phyloP scores from a whole-genome alignment of 768 basidiomycete species.

The Lactifluus hygrophoroides region DNA sequence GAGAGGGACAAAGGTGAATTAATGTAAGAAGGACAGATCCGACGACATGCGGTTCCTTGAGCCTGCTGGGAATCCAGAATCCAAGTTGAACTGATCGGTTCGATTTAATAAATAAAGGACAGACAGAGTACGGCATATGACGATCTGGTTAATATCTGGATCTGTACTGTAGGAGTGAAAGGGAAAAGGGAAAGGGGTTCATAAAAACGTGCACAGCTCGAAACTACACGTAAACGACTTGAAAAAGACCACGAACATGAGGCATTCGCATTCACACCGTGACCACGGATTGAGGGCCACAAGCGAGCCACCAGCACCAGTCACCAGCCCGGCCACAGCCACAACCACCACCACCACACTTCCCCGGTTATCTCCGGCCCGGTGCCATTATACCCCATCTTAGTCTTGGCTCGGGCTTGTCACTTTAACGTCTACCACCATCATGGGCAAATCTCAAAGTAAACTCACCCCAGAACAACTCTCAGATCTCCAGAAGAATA shows the following conservation, averaged over 20 bases:
- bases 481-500: slow-evolving; percentile 92
- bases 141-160: slow-evolving; percentile 1
- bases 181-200: slow-evolving; percentile 19
- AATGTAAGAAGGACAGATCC: slow-evolving; percentile 30
- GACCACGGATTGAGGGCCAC: too few relatives aligned
- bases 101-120: slow-evolving; percentile 23
- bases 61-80: slow-evolving; percentile 10
- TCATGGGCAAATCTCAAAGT: slow-evolving; percentile 96
- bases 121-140: slow-evolving; percentile 23
- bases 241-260: not conserved
- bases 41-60: slow-evolving; percentile 34
- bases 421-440: slow-evolving; percentile 19
- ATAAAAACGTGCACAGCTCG: slow-evolving; percentile 8
- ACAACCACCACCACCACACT: not conserved
- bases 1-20: slow-evolving; percentile 34
- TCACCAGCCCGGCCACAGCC: too few relatives aligned
- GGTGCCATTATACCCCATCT: not conserved
- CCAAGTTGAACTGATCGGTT: slow-evolving; percentile 34
- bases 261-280: not conserved
- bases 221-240: slow-evolving; percentile 11
- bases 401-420: not conserved
- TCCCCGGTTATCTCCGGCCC: not conserved
- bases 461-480: slow-evolving; percentile 94
- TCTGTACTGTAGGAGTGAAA: too few relatives aligned
- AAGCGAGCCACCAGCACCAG: too few relatives aligned